phyloP scores from a whole-genome alignment of 2,329 filamentous ascomycete species.

The Blastomyces emzantsi region DNA sequence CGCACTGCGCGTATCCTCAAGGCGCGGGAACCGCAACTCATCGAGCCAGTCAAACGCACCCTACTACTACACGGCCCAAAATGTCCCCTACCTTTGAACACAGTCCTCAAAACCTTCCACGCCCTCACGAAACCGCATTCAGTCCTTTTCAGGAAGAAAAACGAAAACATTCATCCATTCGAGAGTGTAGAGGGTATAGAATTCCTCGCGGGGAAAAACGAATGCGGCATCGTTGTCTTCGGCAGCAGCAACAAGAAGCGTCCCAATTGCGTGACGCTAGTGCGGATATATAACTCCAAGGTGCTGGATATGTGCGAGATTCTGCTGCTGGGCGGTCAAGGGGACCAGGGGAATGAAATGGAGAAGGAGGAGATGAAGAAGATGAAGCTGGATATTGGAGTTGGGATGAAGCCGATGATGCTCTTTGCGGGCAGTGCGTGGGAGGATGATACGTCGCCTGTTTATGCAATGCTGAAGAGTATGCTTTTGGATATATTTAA shows the following conservation, averaged over 20 bases:
- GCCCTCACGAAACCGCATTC: conserved; percentile 74
- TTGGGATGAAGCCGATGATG: conserved; percentile 82
- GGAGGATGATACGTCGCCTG: conserved; percentile 67
- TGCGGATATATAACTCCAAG: conserved; percentile 75
- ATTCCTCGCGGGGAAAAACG: conserved; percentile 96
- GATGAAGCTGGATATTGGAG: conserved; percentile 54
- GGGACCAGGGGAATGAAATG: conserved; percentile 52
- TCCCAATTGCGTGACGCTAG: conserved; percentile 78
- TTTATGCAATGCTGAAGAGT: conserved; percentile 78
- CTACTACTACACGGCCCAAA: conserved; percentile 83
- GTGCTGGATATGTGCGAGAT: conserved; percentile 93
- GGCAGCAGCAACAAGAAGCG: conserved; percentile 86
- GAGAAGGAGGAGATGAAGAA: conserved; percentile 51
- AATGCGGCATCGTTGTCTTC: conserved; percentile 76
- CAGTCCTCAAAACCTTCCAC: conserved; percentile 76
- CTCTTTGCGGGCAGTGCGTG: conserved; percentile 85
- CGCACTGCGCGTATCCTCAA: conserved; percentile 93
- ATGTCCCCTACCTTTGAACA: conserved; percentile 72
- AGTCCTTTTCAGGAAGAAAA: conserved; percentile 96
- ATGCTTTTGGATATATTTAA: conserved; percentile 87
- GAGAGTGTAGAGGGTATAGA: conserved; percentile 80
- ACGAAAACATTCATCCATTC: conserved; percentile 79
- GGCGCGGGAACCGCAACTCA: conserved; percentile 77
- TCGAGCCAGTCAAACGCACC: conserved; percentile 83
- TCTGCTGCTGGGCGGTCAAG: conserved; percentile 51